Base-by-base conservation (phyloP, 1,284 basidiomycete genomes). In the Ustilago lituana region DNA sequence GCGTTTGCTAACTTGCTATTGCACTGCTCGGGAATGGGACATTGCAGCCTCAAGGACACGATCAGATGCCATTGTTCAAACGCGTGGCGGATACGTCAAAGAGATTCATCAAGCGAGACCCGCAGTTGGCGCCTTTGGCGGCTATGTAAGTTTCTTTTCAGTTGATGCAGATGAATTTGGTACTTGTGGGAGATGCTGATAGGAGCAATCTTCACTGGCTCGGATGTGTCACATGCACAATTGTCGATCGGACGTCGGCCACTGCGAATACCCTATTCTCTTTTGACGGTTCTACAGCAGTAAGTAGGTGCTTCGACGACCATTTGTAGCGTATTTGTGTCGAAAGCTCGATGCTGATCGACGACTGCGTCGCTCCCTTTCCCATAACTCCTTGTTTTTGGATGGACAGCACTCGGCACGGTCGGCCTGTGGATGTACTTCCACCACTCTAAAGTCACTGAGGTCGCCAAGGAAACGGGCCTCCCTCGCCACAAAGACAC, bases 401-500 rank as follows among this genome's bases (percentile, higher is more conserved):
- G n/a, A n/a, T n/a, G n/a, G n/a, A 31, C 48, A 67, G 58, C 52
- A 0, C 49, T 67, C 7, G 50, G 58, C 31, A 67, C 64, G 0
- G 44, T 67, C 32, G 64, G 53, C 4, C 36, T 61, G 2, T 67
- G 45, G 43, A 17, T 48, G 35, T 67, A 67, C 53, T 67, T 67
- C 7, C 54, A 54, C 23, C 45, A 41, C 12, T 22, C 19, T n/a
- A 67, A 67, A 26, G 49, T 54, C 7, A 3, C 29, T 12, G 55
- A 60, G 9, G 54, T 54, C 1, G 53, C 57, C 41, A 43, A 35
- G n/a, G 37, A 31, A 9, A 27, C 23, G 15, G n/a, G 14, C 15
- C 35, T 51, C n/a, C 54, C 48, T 6, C 53, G 32, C 22, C 60
- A 63, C 37, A 48, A 46, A 24, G 33, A 56, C 6, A 40, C 33